phyloP scores from a whole-genome alignment of 192 early-diverging fungal species.

The Coemansia javaensis region DNA sequence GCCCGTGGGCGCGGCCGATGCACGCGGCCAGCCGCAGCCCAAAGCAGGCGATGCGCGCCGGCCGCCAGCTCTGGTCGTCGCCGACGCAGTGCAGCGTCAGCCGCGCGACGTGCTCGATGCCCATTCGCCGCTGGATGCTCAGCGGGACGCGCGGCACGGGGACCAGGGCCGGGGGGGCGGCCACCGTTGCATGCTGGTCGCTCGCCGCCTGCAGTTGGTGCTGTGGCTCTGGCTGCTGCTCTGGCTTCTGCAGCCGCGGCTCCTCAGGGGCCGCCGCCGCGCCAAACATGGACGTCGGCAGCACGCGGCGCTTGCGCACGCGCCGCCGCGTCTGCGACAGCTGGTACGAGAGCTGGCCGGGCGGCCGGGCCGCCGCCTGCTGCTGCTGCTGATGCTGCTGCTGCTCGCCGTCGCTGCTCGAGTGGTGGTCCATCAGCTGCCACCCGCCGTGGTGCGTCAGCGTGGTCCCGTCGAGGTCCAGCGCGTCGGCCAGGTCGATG shows the following conservation, averaged over 20 bases:
- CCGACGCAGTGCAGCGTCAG: conserved; percentile 31
- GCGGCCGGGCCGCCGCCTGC: no score
- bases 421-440: conserved; percentile 41
- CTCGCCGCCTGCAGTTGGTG: no score
- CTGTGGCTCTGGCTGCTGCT: background rate
- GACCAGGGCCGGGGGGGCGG: background rate
- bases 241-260: background rate
- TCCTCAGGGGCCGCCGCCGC: no score
- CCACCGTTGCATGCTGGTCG: no score
- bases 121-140: conserved; percentile 20
- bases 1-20: conserved; percentile 17
- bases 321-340: conserved; percentile 25
- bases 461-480: conserved; percentile 45
- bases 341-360: no score
- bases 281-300: conserved; percentile 34
- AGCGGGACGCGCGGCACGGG: conserved; percentile 21
- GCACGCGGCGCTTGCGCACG: conserved; percentile 49
- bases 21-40: conserved; percentile 20
- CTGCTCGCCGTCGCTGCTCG: conserved; percentile 40
- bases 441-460: conserved; percentile 47
- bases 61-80: conserved; percentile 23
- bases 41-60: conserved; percentile 33
- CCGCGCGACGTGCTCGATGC: conserved; percentile 19
- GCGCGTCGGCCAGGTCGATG: conserved; percentile 9
- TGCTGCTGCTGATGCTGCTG: no score